phyloP scores from a whole-genome alignment of 2,329 filamentous ascomycete species.

The Saccharata proteae region DNA sequence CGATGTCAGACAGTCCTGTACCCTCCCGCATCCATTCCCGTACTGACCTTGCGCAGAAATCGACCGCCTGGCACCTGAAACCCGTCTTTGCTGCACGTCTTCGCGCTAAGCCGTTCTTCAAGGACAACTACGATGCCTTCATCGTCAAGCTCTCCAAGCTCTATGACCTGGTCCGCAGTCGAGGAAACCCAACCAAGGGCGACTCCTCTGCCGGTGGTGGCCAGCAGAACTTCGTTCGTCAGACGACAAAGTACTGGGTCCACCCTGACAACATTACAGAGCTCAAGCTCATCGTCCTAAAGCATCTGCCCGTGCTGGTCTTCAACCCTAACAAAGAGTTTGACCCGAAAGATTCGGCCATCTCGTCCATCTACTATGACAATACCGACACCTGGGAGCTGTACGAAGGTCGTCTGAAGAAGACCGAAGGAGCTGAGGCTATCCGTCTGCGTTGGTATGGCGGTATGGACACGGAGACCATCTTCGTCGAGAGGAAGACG shows the following conservation, averaged over 20 bases:
- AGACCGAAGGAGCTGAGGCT: conserved; percentile 93
- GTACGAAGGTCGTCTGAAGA: conserved; percentile 88
- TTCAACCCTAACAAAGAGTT: conserved; percentile 98
- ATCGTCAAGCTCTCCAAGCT: conserved; percentile 90
- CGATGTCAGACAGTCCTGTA: conserved; percentile 51
- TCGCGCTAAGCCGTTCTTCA: conserved; percentile 96
- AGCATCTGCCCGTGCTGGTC: conserved; percentile 91
- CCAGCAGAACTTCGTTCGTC: conserved; percentile 90
- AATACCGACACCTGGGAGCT: conserved; percentile 90
- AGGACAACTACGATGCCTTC: conserved; percentile 95
- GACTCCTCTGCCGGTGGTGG: conserved; percentile 82
- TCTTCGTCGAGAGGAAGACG: conserved; percentile 95
- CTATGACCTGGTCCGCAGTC: conserved; percentile 86
- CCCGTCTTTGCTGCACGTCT: conserved; percentile 92
- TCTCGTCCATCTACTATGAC: conserved; percentile 97
- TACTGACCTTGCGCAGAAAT: conserved; percentile 51
- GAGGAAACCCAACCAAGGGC: conserved; percentile 83
- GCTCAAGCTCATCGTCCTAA: conserved; percentile 92
- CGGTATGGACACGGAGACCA: conserved; percentile 86
- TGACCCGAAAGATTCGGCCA: conserved; percentile 77
- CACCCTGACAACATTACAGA: conserved; percentile 98
- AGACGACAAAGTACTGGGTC: conserved; percentile 99
- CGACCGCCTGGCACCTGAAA: conserved; percentile 83
- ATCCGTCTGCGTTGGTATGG: conserved; percentile 97
- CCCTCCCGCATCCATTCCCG: background rate